Base-by-base conservation (phyloP, 2,329 filamentous ascomycete species). In the Colletotrichum sidae region DNA sequence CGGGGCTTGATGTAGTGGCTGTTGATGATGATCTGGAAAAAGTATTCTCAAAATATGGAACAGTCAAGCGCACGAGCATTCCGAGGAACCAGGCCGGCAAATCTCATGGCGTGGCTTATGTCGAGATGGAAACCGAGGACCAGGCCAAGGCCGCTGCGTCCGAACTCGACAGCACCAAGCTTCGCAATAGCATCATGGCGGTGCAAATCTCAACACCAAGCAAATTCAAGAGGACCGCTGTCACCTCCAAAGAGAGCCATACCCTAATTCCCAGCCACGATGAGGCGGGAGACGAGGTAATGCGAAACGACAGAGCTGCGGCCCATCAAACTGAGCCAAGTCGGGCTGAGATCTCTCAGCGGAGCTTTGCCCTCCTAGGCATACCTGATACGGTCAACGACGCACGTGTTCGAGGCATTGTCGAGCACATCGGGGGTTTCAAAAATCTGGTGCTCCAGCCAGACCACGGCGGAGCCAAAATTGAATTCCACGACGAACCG, bases 321-420 rank as follows among this genome's bases (percentile, higher is more conserved):
- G n/a, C 34, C 11, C 45, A 8, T n/a, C 62, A 52, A 55, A n/a
- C 38, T 17, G 41, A 53, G 8, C 70, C 47, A 73, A 81, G 83
- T 1, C 77, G 80, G 8, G 76, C 76, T 6, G 84, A 88, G 13
- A 85, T 87, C 17, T 77, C 82, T 37, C 87, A 89, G 54, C 89
- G 93, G 56, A 96, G 92, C 1, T 84, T 98, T 54, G 91, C 90
- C 9, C 81, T 99, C 35, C 87, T 97, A 78, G 91, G 94, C 68
- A 82, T 99, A 1, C 93, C 96, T 0, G 96, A 98, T 73, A 98
- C 94, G 0, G 88, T 98, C 72, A 97, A 96, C 69, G 93, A 97
- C 72, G 88, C 92, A 1, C 92, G 94, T 37, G 88, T 99, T 59
- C 88, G 88, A 49, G 84, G 89, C 0, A 81, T 96, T 3, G 88